phyloP scores from a whole-genome alignment of 208 protist genomes.

The Leishmania turanica region DNA sequence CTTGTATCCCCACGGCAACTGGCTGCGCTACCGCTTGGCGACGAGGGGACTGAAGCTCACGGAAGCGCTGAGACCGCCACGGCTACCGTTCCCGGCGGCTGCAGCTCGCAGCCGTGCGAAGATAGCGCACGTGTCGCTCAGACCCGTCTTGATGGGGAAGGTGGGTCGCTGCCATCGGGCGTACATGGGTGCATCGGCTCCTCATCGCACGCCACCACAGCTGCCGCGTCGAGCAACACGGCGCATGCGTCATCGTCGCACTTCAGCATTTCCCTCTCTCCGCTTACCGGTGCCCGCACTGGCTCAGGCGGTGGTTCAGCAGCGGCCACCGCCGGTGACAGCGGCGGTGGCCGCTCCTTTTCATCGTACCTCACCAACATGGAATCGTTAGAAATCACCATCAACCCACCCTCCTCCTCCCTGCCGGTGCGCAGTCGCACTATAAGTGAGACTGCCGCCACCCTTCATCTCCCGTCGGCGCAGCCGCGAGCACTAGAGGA shows the following conservation, averaged over 20 bases:
- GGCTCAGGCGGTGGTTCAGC: not conserved
- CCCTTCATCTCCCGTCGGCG: conserved; percentile 3
- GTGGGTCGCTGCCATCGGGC: not conserved
- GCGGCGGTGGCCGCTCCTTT: conserved; percentile 3
- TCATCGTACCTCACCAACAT: conserved; percentile 10
- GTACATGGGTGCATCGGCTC: not conserved
- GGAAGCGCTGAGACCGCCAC: not conserved
- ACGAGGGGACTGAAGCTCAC: not conserved
- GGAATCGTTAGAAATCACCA: not conserved
- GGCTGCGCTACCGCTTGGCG: not conserved
- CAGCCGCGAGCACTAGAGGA: conserved; percentile 4
- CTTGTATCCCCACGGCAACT: conserved; percentile 11
- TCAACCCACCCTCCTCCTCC: conserved; percentile 10
- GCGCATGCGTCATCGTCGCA: conserved; percentile 9
- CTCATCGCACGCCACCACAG: not conserved
- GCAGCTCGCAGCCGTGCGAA: not conserved
- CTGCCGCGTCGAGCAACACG: not conserved
- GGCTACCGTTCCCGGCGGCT: not conserved
- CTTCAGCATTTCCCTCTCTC: conserved; percentile 6
- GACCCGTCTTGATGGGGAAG: not conserved
- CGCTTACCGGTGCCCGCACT: not conserved
- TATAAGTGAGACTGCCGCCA: conserved; percentile 9
- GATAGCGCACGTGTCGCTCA: not conserved
- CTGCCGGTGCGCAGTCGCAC: conserved; percentile 24
- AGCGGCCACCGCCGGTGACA: not conserved